Evolutionary conservation across 2,329 filamentous ascomycete genomes (phyloP), one percentile per base, ranked within the genome.

Genomic region (Boeremia lycopersici): DNA sequence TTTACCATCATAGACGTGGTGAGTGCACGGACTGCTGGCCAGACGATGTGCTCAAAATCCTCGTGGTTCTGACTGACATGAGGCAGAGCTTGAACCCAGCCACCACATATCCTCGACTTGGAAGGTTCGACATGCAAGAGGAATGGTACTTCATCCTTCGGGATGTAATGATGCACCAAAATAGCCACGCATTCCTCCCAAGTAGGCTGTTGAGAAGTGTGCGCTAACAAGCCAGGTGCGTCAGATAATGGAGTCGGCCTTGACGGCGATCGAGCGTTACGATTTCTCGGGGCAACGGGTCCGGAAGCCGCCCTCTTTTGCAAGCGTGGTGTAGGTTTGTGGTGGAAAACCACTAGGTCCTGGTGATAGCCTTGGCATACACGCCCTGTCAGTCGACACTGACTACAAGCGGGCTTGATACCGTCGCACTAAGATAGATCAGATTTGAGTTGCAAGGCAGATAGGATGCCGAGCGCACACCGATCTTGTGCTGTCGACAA

Each of bases 1-100:
- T 29, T 34, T 7, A 51, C 41, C 35, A 45, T 33, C 41, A 51
- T 51, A 4, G 48, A 45, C 40, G 40, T 51, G 1, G 48, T 45
- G 12, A 51, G 35, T 23, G 48, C 48, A 25, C 41, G 48, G 23
- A 51, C 48, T 19, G 48, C 48, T 12, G 48, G 48, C 17, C 15
- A 29, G 12, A 51, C 17, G 10, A 51, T 45, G 5, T 12, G 4
- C 12, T 45, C 29, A 12, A 45, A 51, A 17, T 51, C 41, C 11
- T 6, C 29, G 34, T 51, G 28, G 10, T 17, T 17, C 10, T 45
- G 41, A 30, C 41, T 51, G 48, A 51, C 41, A 35, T 51, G 48
- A n/a, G 41, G 33, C 19, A 51, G 41, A 15, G 48, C 48, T 29
- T 51, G 48, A 4, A 51, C 48, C 48, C 48, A 51, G 35, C 48